Evolutionary conservation across 164 flowering plant genomes (phyloP), one percentile per base, ranked within the genome.

Genomic region (Sedum album): DNA sequence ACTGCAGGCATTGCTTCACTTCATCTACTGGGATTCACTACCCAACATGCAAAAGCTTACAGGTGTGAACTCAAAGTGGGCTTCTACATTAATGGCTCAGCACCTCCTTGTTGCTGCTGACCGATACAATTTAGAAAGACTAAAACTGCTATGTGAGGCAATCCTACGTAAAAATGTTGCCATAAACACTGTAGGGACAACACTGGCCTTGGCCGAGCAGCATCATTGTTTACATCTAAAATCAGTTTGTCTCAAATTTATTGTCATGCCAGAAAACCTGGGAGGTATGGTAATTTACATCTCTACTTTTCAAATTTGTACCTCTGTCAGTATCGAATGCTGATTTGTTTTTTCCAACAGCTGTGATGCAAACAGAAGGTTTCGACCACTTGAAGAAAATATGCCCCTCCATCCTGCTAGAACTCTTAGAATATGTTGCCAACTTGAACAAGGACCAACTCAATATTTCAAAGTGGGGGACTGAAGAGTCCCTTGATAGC

Each of bases 191-290:
- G 96, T 90, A 17, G 96, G 97, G 48, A 88, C 96, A 11, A 91
- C 97, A 17, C 76, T 94, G 70, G 96, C 98, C 41, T 77, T 94
- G 82, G 96, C 98, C 15, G 97, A 94, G 73, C 98, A 94, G 78
- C 98, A 93, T 77, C 94, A 91, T 69, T 93, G 94, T 75, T 78
- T 76, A 73, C 93, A 87, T 73, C 79, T 91, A 63, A 94, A 94
- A 81, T 71, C 85, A 41, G 90, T 87, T 18, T 89, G 97, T 73
- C 91, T 91, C 69, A 87, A 87, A 71, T 91, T 89, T 62, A 79
- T 87, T 62, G 93, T 96, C 18, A 55, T 76, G 80, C 91, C 86
- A 51, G 84, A 84, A 74, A 88, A 84, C 71, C 79, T 88, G 25
- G 79, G 81, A 79, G 88, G 93, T 88, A 69, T 68, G 6, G 41